A percentile compares a stretch with the other conserved stretches of the same genome.
Conservation (phyloP, 306 rosid genomes). For the Morella rubra region DNA sequence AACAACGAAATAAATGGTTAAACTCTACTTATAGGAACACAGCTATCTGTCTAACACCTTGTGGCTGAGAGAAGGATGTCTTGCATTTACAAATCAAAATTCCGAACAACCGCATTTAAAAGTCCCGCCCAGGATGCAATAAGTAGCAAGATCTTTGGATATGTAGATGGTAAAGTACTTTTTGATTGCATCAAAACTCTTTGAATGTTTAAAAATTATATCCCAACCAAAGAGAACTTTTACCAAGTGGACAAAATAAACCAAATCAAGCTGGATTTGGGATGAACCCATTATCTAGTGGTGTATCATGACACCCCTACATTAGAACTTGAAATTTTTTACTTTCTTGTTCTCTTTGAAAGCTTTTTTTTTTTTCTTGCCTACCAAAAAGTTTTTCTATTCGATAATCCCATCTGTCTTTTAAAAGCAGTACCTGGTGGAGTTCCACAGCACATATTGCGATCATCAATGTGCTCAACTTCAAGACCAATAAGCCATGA, state of each 20-base stretch:
- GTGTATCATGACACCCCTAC: neutral
- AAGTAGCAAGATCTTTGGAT: neutral
- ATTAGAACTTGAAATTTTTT: neutral
- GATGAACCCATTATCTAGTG: neutral
- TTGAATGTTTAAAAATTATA: too few relatives aligned
- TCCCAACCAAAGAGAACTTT: neutral
- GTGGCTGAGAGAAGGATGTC: neutral
- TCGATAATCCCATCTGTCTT: neutral
- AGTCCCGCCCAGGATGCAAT: neutral
- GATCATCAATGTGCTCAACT: constrained; percentile 94
- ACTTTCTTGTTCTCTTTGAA: neutral
- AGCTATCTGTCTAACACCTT: neutral
- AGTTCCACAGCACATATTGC: constrained; percentile 96
- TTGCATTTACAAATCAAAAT: constrained; percentile 4
- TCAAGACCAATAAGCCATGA: constrained; percentile 97
- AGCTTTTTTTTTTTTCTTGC: neutral
- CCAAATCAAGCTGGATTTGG: neutral
- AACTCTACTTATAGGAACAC: neutral
- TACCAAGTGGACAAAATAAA: neutral
- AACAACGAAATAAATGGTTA: neutral
- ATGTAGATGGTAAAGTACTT: neutral
- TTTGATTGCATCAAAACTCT: neutral
- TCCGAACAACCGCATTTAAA: neutral
- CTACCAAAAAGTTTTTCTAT: neutral
- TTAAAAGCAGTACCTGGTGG: constrained; percentile 76